A percentile compares a stretch with the other conserved stretches of the same genome.
phyloP scores from a whole-genome alignment of 2,329 filamentous ascomycete species.

The Camptophora hylomeconis region DNA sequence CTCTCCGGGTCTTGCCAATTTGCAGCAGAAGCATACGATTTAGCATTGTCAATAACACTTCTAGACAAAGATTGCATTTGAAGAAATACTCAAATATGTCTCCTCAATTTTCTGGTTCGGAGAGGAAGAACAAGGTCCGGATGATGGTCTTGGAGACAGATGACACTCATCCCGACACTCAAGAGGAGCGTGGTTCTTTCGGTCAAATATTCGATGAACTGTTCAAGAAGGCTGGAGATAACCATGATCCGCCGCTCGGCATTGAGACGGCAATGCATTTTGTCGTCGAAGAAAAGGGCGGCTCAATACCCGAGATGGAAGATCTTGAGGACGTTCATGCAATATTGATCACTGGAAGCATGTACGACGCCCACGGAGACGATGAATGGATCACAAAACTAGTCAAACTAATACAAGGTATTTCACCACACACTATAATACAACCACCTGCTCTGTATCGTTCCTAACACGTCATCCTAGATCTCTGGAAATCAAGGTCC shows the following conservation, averaged over 20 bases:
- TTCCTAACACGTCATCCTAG: no score
- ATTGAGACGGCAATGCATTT: conserved; percentile 44
- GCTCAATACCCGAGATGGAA: conserved; percentile 30
- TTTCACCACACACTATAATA: no score
- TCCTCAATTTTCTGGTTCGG: no score
- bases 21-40: no score
- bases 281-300: conserved; percentile 37
- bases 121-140: no score
- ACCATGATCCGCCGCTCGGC: conserved; percentile 40
- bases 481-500: conserved; percentile 38
- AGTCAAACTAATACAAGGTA: conserved; percentile 31
- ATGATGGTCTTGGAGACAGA: conserved; percentile 48
- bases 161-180: conserved; percentile 39
- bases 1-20: no score
- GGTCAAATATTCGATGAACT: conserved; percentile 40
- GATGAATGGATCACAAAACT: conserved; percentile 32
- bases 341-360: conserved; percentile 34
- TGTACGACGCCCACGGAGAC: conserved; percentile 35
- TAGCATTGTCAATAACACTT: no score
- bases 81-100: no score
- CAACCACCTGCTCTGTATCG: no score
- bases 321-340: conserved; percentile 35
- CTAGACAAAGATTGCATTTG: no score
- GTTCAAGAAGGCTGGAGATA: conserved; percentile 38
- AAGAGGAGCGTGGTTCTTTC: conserved; percentile 38